These are phyloP conservation scores for Sporobolomyces roseus DNA, from an alignment of 768 basidiomycete species.

Conservation along the genomic window DNA sequence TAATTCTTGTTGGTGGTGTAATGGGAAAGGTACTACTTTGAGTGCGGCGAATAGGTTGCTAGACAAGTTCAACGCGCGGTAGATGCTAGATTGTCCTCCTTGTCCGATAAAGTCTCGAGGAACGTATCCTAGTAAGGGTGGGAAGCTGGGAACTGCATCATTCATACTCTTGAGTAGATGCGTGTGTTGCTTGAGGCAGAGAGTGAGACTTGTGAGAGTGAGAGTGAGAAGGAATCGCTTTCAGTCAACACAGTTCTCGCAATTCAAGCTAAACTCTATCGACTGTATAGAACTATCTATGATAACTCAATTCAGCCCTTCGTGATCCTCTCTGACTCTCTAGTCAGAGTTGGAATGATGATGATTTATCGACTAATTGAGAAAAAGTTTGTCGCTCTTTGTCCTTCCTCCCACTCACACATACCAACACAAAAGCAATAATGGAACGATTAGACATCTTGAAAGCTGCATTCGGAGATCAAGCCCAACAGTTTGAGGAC, in stretches of 20 bases:
- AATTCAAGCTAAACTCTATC: too few species aligned
- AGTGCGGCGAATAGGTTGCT: slow-evolving; percentile 36
- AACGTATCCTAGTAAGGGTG: slow-evolving; percentile 20
- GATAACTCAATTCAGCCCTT: too few species aligned
- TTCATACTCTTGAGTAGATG: neutral
- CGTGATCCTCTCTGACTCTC: too few species aligned
- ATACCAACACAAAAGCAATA: neutral
- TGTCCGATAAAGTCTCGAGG: slow-evolving; percentile 30
- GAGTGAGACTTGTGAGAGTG: neutral
- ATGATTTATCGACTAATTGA: neutral
- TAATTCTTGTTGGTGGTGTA: neutral
- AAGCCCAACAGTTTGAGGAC: slow-evolving; percentile 23
- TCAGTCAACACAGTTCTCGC: too few species aligned
- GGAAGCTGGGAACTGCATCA: slow-evolving; percentile 6
- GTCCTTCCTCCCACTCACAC: neutral
- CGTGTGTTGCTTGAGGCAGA: neutral
- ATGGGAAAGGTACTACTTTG: slow-evolving; percentile 40
- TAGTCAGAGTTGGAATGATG: too few species aligned
- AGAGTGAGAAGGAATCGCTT: neutral
- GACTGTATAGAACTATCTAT: too few species aligned
- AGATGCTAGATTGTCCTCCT: slow-evolving; percentile 37
- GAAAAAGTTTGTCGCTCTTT: too few species aligned
- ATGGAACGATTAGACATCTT: slow-evolving; percentile 28
- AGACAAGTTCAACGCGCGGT: slow-evolving; percentile 31
- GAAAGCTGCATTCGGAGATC: slow-evolving; percentile 18